A percentile compares a stretch with the other conserved stretches of the same genome.
phyloP scores from a whole-genome alignment of 371 early-diverging fungal species.

The Funneliformis caledonium region DNA sequence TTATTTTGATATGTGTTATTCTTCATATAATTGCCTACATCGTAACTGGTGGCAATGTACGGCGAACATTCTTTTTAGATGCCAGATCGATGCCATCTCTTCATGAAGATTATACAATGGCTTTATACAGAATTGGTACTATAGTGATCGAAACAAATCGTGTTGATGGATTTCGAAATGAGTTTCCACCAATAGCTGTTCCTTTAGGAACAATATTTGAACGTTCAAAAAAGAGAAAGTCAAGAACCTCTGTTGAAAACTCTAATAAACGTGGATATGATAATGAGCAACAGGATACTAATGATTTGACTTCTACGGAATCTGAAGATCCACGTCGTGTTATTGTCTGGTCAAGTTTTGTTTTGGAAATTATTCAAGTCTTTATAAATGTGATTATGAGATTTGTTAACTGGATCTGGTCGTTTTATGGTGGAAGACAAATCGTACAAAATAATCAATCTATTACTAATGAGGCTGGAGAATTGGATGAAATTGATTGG shows the following conservation, averaged over 20 bases:
- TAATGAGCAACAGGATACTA: conserved; percentile 36
- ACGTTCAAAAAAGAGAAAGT: conserved; percentile 16
- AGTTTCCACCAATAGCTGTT: conserved; percentile 33
- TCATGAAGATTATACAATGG: conserved; percentile 40
- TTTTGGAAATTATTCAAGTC: conserved; percentile 22
- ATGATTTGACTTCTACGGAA: conserved; percentile 24
- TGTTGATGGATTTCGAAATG: conserved; percentile 38
- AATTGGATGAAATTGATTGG: conserved; percentile 17
- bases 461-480: neutral
- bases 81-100: conserved; percentile 33
- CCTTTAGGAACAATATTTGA: conserved; percentile 39
- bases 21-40: conserved; percentile 35
- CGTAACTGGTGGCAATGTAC: conserved; percentile 34
- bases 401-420: neutral
- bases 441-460: neutral
- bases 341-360: conserved; percentile 32
- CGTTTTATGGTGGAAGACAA: conserved; percentile 15
- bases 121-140: conserved; percentile 36
- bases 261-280: conserved; percentile 34
- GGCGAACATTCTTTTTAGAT: conserved; percentile 37
- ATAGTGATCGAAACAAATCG: conserved; percentile 33
- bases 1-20: conserved; percentile 36
- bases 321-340: conserved; percentile 24
- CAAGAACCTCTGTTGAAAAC: neutral
- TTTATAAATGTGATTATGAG: conserved; percentile 2